Conservation (phyloP, 1,139 yeast genomes). For the Nakaseomyces delphensis region DNA sequence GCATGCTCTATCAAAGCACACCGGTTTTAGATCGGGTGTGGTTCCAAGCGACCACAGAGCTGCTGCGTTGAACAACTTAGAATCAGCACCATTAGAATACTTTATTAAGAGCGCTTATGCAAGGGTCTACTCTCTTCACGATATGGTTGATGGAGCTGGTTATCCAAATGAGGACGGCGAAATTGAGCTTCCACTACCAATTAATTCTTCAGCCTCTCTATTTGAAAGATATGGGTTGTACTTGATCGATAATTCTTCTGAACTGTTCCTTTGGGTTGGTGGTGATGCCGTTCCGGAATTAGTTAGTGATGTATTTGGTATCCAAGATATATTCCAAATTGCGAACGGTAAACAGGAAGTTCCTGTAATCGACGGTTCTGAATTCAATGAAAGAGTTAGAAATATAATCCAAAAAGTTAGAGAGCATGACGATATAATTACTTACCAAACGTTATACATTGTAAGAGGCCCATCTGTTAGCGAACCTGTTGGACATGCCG, state of each 20-base stretch:
- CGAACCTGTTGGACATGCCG: constrained; percentile 56
- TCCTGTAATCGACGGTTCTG: constrained; percentile 70
- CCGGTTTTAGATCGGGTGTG: constrained; percentile 75
- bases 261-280: constrained; percentile 87
- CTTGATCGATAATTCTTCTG: constrained; percentile 83
- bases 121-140: constrained; percentile 79
- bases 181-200: constrained; percentile 75
- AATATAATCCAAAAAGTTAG: constrained; percentile 75
- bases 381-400: constrained; percentile 75
- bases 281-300: constrained; percentile 93
- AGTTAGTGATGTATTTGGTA: constrained; percentile 81
- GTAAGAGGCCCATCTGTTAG: constrained; percentile 81
- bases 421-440: constrained; percentile 65
- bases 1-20: constrained; percentile 74
- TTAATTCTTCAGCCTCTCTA: constrained; percentile 67
- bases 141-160: constrained; percentile 90
- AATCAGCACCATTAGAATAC: constrained; percentile 73
- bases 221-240: constrained; percentile 87
- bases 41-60: constrained; percentile 93
- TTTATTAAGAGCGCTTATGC: constrained; percentile 83
- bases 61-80: constrained; percentile 74
- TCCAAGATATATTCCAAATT: constrained; percentile 55
- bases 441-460: constrained; percentile 77
- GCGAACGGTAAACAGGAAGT: constrained; percentile 82
- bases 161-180: constrained; percentile 63